Evolutionary conservation across 2,329 filamentous ascomycete genomes (phyloP).

Genomic region (Grosmannia clavigera): DNA sequence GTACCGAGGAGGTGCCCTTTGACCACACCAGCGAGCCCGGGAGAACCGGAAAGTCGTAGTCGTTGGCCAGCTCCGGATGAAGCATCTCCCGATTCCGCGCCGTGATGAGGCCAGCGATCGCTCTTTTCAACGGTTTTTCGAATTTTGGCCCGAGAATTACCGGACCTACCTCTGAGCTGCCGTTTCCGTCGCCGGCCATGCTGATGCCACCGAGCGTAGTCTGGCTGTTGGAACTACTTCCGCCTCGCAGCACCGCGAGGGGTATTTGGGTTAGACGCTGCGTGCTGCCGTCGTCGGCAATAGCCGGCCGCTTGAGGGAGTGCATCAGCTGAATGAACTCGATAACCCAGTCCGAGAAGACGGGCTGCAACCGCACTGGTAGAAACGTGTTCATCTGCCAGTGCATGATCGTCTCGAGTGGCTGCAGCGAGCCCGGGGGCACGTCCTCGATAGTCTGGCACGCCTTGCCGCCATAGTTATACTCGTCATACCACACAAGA

Average conservation of each 20-base stretch:
- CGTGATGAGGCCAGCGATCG: conserved; percentile 68
- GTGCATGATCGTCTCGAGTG: conserved; percentile 75
- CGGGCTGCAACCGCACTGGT: conserved; percentile 63
- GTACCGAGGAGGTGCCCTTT: not conserved
- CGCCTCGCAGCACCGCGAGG: conserved; percentile 28
- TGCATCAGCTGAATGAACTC: conserved; percentile 97
- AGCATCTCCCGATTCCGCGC: conserved; percentile 81
- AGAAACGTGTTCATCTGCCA: conserved; percentile 94
- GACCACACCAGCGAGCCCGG: conserved; percentile 47
- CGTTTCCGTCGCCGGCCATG: conserved; percentile 16
- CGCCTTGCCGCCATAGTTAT: conserved; percentile 94
- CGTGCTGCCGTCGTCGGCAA: conserved; percentile 34
- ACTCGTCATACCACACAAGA: conserved; percentile 96
- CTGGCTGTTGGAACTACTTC: conserved; percentile 26
- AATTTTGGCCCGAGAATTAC: conserved; percentile 70
- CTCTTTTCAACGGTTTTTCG: conserved; percentile 81
- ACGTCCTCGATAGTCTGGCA: conserved; percentile 67
- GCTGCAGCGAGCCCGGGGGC: conserved; percentile 1
- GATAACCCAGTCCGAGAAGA: conserved; percentile 85
- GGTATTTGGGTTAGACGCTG: conserved; percentile 47
- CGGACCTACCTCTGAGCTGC: conserved; percentile 39
- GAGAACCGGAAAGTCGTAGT: conserved; percentile 75
- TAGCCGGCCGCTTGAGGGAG: conserved; percentile 58
- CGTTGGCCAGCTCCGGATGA: conserved; percentile 73
- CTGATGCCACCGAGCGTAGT: conserved; percentile 8